Conservation (phyloP, 257 asterid species). For the Salvia miltiorrhiza region DNA sequence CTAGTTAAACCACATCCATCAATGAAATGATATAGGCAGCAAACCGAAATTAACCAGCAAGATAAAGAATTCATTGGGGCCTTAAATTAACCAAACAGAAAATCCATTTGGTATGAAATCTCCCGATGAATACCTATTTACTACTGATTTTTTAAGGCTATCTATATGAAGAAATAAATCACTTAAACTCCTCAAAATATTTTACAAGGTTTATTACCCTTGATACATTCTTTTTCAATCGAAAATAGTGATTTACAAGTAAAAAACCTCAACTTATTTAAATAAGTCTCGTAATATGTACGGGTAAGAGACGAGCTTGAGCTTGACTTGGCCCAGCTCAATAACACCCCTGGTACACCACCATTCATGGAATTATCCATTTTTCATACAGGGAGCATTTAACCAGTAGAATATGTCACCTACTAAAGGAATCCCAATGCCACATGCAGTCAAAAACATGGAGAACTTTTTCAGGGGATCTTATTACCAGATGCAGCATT, state of each 20-base stretch:
- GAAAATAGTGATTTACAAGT: not conserved
- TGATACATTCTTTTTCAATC: not conserved
- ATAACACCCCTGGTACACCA: not conserved
- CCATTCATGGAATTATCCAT: not conserved
- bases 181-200: not conserved
- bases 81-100: not conserved
- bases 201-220: not conserved
- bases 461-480: slow-evolving; percentile 13
- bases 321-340: not conserved
- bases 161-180: not conserved
- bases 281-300: not conserved
- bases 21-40: slow-evolving; percentile 16
- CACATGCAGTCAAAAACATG: not conserved
- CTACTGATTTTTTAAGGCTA: not conserved
- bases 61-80: not conserved
- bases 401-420: not conserved
- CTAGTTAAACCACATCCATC: slow-evolving; percentile 29
- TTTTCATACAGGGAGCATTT: not conserved
- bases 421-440: not conserved
- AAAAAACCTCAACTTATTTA: not conserved
- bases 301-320: not conserved
- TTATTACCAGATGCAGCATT: slow-evolving; percentile 55
- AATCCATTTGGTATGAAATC: not conserved
- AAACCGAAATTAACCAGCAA: not conserved
- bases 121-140: not conserved